Base-by-base conservation (phyloP, 495 filamentous ascomycete genomes). In the Cercophora sp. region DNA sequence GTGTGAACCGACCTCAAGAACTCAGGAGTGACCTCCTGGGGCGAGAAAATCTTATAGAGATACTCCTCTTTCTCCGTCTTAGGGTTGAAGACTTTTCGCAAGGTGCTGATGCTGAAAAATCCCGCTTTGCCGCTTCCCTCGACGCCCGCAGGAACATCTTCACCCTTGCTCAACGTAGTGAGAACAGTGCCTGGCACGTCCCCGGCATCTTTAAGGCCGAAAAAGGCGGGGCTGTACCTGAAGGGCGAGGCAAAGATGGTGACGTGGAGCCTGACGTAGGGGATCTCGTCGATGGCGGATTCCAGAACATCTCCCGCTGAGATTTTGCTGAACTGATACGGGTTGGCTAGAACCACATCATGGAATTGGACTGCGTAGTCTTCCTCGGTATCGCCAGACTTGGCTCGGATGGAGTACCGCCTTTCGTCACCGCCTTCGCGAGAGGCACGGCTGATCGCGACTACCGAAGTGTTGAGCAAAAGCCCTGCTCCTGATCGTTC, bases 1-100 rank as follows among this genome's bases (percentile, higher is more conserved):
- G 15, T 1, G 41, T 44, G n/a, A 19, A 52, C 56, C 24, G 69
- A 58, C 9, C 77, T 72, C 27, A 96, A 61, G 60, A 91, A 91
- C 2, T 76, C 64, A 0, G 81, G 66, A 0, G 82, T 83, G 9
- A 89, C 74, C 4, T 73, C 75, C 31, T 81, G 69, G 0, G 91
- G 88, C 0, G 90, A 94, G 77, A 97, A 98, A 52, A 97, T 87
- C 68, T 98, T 98, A 75, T 97, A 98, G 24, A 96, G 78, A 59
- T 88, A 91, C 63, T 98, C 92, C 15, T 69, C 59, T 41, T 70
- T 56, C 5, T 72, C 52, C 0, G 77, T 73, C 24, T 67, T 61
- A 0, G 84, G 79, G 48, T 85, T 87, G 25, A 69, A 62, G 6
- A 85, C 74, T n/a, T 73, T 78, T 8, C 79, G 78, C 15, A 96